phyloP scores from a whole-genome alignment of 2,329 filamentous ascomycete genomes.

The Peltaster fructicola region DNA sequence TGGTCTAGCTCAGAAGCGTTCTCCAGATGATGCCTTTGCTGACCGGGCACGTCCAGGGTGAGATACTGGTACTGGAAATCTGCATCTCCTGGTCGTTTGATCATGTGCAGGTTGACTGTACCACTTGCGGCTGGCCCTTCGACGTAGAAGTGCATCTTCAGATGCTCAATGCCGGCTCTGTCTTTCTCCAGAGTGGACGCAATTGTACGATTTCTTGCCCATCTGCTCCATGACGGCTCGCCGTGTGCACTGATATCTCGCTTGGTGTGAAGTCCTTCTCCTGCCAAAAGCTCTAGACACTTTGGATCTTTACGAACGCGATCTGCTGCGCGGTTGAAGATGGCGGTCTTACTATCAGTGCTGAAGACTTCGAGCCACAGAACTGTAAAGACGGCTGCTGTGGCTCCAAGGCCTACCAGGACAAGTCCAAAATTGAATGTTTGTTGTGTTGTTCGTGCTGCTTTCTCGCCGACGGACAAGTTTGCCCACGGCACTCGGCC shows the following conservation, averaged over 20 bases:
- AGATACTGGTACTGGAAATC: slow-evolving; percentile 68
- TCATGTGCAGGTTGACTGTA: slow-evolving; percentile 60
- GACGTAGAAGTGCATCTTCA: slow-evolving; percentile 74
- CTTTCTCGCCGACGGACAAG: slow-evolving; percentile 60
- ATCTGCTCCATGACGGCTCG: slow-evolving; percentile 64
- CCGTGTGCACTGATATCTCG: slow-evolving; percentile 61
- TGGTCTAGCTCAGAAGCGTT: slow-evolving; percentile 34
- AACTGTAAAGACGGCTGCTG: slow-evolving; percentile 59
- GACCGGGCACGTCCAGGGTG: slow-evolving; percentile 59
- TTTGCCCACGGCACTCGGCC: slow-evolving; percentile 67
- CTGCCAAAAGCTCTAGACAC: slow-evolving; percentile 58
- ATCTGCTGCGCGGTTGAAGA: slow-evolving; percentile 76
- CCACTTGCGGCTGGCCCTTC: slow-evolving; percentile 61
- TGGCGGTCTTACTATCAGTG: slow-evolving; percentile 62
- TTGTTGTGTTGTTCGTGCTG: slow-evolving; percentile 72
- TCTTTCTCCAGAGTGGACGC: slow-evolving; percentile 43
- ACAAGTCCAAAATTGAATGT: slow-evolving; percentile 75
- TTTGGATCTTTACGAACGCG: slow-evolving; percentile 55
- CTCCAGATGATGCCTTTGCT: slow-evolving; percentile 45
- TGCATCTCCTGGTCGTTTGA: slow-evolving; percentile 43
- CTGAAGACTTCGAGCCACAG: slow-evolving; percentile 72
- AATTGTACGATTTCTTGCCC: slow-evolving; percentile 47
- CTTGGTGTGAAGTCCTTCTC: slow-evolving; percentile 35
- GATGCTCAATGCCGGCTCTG: slow-evolving; percentile 56
- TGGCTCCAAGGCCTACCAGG: slow-evolving; percentile 54